A percentile compares a stretch with the other conserved stretches of the same genome.
These are phyloP conservation scores for Tetradesmus lagerheimii DNA, from an alignment of 139 green algal species.

Conservation along the genomic window DNA sequence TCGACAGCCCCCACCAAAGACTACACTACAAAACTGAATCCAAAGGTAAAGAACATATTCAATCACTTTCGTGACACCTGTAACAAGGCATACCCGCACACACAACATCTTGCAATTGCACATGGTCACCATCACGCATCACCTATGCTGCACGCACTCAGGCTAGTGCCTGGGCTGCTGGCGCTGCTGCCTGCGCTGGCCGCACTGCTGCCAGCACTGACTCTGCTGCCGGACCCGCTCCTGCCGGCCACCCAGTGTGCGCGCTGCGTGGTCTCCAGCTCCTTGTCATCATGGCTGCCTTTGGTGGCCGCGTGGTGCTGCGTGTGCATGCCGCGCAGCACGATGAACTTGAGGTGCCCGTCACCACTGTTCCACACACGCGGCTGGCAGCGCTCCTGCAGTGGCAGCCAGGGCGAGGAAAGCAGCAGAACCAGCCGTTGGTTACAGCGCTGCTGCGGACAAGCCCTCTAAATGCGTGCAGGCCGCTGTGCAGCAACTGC, in stretches of 20 bases:
- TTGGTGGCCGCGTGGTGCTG: background rate
- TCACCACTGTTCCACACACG: slow-evolving; percentile 42
- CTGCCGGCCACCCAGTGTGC: slow-evolving; percentile 32
- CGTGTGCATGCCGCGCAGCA: slow-evolving; percentile 9
- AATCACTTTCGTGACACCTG: too few relatives aligned
- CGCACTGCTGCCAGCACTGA: background rate
- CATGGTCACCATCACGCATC: background rate
- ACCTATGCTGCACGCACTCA: background rate
- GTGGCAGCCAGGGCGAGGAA: background rate
- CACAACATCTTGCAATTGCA: background rate
- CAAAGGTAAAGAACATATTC: too few relatives aligned
- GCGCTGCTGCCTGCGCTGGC: background rate
- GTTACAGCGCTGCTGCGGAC: too few relatives aligned
- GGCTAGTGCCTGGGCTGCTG: background rate
- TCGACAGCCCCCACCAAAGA: too few relatives aligned
- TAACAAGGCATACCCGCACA: too few relatives aligned
- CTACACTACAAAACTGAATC: too few relatives aligned
- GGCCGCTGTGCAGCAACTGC: too few relatives aligned
- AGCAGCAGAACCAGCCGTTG: too few relatives aligned
- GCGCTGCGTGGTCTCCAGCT: slow-evolving; percentile 36
- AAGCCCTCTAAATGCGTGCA: too few relatives aligned
- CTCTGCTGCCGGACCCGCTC: background rate
- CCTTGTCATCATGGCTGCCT: slow-evolving; percentile 36
- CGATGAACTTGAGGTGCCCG: slow-evolving; percentile 47
- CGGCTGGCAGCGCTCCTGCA: slow-evolving; percentile 33